Evolutionary conservation across 306 rosid genomes (phyloP).

Genomic region (Bauhinia variegata): DNA sequence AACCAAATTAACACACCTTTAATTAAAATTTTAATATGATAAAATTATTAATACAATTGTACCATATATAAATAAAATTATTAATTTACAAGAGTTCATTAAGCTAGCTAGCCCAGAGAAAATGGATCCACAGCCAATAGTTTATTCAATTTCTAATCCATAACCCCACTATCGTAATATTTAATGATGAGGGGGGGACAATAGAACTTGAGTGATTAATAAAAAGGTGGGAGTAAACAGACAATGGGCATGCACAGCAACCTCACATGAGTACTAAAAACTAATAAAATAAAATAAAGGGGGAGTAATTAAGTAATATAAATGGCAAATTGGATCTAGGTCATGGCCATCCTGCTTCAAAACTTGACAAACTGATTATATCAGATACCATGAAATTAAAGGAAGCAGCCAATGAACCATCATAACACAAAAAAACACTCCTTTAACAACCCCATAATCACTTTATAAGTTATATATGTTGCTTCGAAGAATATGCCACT

Average conservation of each 20-base stretch:
- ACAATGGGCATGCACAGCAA: constrained; percentile 41
- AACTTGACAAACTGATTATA: constrained; percentile 24
- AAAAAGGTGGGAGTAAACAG: constrained; percentile 25
- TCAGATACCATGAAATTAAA: constrained; percentile 23
- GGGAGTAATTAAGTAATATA: not conserved
- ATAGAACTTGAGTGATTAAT: constrained; percentile 10
- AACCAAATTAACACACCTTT: too few relatives aligned
- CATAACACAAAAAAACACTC: constrained; percentile 32
- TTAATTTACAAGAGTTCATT: too few relatives aligned
- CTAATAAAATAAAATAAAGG: constrained; percentile 10
- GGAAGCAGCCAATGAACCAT: constrained; percentile 39
- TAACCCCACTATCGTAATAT: not conserved
- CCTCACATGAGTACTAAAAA: constrained; percentile 21
- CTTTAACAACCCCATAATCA: constrained; percentile 52
- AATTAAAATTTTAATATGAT: too few relatives aligned
- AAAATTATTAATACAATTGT: too few relatives aligned
- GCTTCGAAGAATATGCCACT: constrained; percentile 42
- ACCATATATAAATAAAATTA: too few relatives aligned
- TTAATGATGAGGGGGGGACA: constrained; percentile 15
- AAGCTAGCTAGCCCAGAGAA: not conserved
- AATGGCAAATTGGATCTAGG: constrained; percentile 34
- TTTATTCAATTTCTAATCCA: not conserved
- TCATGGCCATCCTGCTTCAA: constrained; percentile 44
- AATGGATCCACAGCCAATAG: constrained; percentile 19
- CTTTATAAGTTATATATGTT: constrained; percentile 27